Base-by-base conservation (phyloP, 1,284 basidiomycete species). In the Cutaneotrichosporon dermatis region DNA sequence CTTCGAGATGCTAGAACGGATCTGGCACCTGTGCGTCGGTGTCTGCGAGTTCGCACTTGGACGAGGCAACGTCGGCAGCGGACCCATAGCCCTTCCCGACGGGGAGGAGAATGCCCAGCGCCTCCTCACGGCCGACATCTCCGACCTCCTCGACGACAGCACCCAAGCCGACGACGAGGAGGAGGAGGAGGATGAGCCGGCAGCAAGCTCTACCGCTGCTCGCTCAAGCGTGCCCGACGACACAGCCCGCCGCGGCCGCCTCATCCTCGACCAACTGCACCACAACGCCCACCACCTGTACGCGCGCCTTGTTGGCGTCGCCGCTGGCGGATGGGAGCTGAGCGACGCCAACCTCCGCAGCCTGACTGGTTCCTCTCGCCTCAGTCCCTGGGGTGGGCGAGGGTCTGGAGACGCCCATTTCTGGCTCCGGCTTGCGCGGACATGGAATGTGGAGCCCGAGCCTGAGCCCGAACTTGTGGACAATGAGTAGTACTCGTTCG, bases 21-120 rank as follows among this genome's bases (percentile, higher is more conserved):
- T 70, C 12, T 76, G 70, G 69, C 59, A 60, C 33, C 55, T 76
- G 2, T 76, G 75, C 61, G 64, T 69, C 5, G 75, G 75, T 11
- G 72, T 76, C 37, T 76, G 75, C 64, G 73, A 72, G 59, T 76
- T 71, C 54, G 75, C 75, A 2, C 57, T 74, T 1, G 75, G 73
- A 4, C 57, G 67, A 8, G 74, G 72, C 4, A 34, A 49, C 5
- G 61, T 68, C 2, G 66, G 61, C 1, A 25, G 25, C 25, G 66
- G 66, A 3, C 56, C 57, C 6, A 53, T 71, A 6, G 52, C 54
- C 11, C 60, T 74, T 8, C 64, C 63, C 5, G 69, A 73, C 15
- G 68, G 68, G 0, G 73, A 73, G 40, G 71, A 71, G 51, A 71
- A 74, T 54, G 69, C 69, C 10, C 55, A 64, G 13, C 57, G 66